These are phyloP conservation scores for Catenaria anguillulae DNA, from an alignment of 371 early-diverging fungal species.

Conservation along the genomic window DNA sequence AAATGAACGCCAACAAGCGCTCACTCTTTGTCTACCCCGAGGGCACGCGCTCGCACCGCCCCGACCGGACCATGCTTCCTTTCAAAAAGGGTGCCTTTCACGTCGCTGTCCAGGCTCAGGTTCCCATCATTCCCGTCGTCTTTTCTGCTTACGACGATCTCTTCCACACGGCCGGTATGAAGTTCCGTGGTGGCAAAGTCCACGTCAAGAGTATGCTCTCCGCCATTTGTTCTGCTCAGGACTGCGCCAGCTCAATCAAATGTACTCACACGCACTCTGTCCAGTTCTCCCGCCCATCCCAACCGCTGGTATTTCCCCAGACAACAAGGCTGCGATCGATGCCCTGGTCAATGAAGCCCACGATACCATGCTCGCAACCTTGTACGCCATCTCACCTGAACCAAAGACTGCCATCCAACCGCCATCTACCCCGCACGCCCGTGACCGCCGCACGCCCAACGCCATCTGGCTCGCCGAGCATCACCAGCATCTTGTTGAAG, in stretches of 20 bases:
- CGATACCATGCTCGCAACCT: neutral
- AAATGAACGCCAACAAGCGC: constrained; percentile 45
- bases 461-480: no score
- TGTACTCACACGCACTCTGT: no score
- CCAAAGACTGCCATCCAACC: neutral
- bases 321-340: neutral
- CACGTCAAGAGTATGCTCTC: no score
- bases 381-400: neutral
- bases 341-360: neutral
- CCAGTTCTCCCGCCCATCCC: neutral
- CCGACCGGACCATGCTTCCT: constrained; percentile 55
- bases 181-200: constrained; percentile 44
- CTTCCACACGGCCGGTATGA: constrained; percentile 41
- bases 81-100: constrained; percentile 91
- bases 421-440: neutral
- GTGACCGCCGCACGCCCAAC: neutral
- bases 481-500: no score
- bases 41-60: constrained; percentile 72
- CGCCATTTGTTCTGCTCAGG: no score
- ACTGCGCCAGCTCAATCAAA: no score
- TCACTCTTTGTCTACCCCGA: constrained; percentile 85
- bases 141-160: constrained; percentile 56
- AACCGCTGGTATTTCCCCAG: neutral
- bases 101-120: constrained; percentile 69
- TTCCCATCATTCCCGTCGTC: constrained; percentile 84